These are phyloP conservation scores for Pythium apleroticum DNA, from an alignment of 352 stramenopile genomes.

Conservation along the genomic window DNA sequence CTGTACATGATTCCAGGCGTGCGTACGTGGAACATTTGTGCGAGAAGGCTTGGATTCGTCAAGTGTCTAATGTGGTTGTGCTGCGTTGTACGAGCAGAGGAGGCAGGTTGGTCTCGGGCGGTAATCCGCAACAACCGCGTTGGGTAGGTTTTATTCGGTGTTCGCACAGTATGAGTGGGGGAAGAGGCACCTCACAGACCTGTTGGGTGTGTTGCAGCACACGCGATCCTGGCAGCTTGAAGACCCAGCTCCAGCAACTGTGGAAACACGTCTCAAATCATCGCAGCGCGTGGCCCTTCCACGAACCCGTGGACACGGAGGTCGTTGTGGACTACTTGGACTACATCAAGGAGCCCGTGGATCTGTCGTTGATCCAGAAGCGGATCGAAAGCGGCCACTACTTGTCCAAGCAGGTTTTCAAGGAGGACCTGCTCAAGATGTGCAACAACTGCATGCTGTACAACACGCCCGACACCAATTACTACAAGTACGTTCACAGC, in stretches of 20 bases:
- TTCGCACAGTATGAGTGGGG: too few relatives aligned
- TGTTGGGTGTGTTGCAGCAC: slow-evolving; percentile 35
- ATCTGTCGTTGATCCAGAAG: slow-evolving; percentile 82
- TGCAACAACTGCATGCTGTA: slow-evolving; percentile 97
- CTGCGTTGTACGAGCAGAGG: slow-evolving; percentile 44
- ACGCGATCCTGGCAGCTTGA: slow-evolving; percentile 78
- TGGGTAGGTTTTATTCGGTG: slow-evolving; percentile 56
- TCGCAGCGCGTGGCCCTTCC: slow-evolving; percentile 97
- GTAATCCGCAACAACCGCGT: slow-evolving; percentile 87
- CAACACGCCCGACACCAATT: slow-evolving; percentile 95
- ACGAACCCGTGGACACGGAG: slow-evolving; percentile 94
- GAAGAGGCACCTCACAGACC: too few relatives aligned
- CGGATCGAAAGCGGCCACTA: slow-evolving; percentile 88
- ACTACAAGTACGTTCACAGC: slow-evolving; percentile 90
- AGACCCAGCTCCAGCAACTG: slow-evolving; percentile 83
- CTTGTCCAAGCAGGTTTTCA: slow-evolving; percentile 89
- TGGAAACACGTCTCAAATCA: slow-evolving; percentile 93
- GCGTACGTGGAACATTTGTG: slow-evolving; percentile 68
- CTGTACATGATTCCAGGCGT: slow-evolving; percentile 87
- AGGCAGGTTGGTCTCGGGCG: slow-evolving; percentile 82
- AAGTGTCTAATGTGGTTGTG: neutral
- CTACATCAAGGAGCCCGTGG: slow-evolving; percentile 96
- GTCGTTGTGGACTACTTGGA: slow-evolving; percentile 97
- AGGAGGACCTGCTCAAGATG: slow-evolving; percentile 96
- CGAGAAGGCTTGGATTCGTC: too few relatives aligned